Evolutionary conservation across 805 yeast species (phyloP), one percentile per base, ranked within the genome.

Genomic region (Metschnikowia proteae): DNA sequence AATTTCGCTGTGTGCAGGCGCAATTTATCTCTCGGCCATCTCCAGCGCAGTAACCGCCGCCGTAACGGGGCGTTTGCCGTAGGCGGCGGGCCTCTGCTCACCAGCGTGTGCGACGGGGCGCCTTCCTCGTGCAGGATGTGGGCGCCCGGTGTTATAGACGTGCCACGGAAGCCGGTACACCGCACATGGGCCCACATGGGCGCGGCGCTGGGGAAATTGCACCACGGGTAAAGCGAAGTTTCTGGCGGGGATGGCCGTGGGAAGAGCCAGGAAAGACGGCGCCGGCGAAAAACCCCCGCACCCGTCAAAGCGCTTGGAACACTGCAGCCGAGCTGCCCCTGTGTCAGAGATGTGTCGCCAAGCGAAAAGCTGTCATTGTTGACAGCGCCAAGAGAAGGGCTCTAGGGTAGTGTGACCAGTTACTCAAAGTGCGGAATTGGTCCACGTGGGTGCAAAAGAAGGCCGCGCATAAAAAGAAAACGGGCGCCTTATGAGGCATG

Each of bases 391-490:
- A 40, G 46, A 36, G 31, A 39, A 13, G 5, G 41, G 39, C 13
- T 6, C 13, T 39, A 25, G 25, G 43, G 55, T 53, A 53, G 56
- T 51, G 56, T 53, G 56, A 53, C 53, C 26, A 41, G 32, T 51
- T 53, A 41, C 56, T 53, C 28, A n/a, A 48, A 42, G 43, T 34
- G 47, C 46, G 38, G 10, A 41, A 38, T 46, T 35, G 22, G 33
- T 27, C 56, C 56, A 53, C 56, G 56, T 53, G 56, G 56, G 54
- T 48, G 50, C 52, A 38, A 49, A 51, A 33, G n/a, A 9, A 33
- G 43, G 8, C 32, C 25, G 41, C 41, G 41, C 41, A 27, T 38
- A 23, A 40, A 23, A 23, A 40, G n/a, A 32, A 6, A 17, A 23
- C 22, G 5, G 39, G 28, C 25, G 39, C 27, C 10, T 37, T 10